These are phyloP conservation scores for Globisporangium recalcitrans DNA, from an alignment of 352 stramenopile genomes.

Conservation along the genomic window DNA sequence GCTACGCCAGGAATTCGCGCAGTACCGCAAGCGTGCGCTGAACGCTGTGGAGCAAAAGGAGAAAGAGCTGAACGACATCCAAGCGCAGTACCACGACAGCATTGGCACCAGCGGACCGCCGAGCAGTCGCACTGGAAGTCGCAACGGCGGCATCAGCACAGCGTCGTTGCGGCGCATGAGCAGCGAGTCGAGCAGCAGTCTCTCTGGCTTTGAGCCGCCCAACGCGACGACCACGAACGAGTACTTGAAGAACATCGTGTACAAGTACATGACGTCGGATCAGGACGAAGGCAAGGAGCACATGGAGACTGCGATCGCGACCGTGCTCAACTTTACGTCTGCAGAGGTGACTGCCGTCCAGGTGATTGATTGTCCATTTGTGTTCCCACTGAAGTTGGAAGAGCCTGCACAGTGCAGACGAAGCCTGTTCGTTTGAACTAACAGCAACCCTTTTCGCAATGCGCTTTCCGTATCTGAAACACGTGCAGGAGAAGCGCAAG, in stretches of 20 bases:
- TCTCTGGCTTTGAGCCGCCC: slow-evolving; percentile 77
- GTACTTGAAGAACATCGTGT: slow-evolving; percentile 89
- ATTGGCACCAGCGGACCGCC: slow-evolving; percentile 24
- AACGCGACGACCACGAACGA: slow-evolving; percentile 81
- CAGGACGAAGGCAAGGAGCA: slow-evolving; percentile 80
- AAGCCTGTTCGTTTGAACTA: not conserved
- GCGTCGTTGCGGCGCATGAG: slow-evolving; percentile 61
- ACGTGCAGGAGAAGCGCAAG: slow-evolving; percentile 18
- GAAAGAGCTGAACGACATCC: slow-evolving; percentile 65
- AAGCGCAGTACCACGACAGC: slow-evolving; percentile 50
- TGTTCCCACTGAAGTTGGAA: not conserved
- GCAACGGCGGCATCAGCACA: slow-evolving; percentile 26
- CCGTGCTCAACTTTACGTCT: slow-evolving; percentile 80
- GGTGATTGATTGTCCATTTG: slow-evolving; percentile 19
- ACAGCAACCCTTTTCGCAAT: too few relatives aligned
- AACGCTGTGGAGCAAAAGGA: slow-evolving; percentile 82
- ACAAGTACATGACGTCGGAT: slow-evolving; percentile 89
- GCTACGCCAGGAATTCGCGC: slow-evolving; percentile 72
- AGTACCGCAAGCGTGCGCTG: slow-evolving; percentile 71
- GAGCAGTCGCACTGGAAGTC: slow-evolving; percentile 42
- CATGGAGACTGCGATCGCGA: slow-evolving; percentile 88
- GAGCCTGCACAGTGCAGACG: not conserved
- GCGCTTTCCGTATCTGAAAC: too few relatives aligned
- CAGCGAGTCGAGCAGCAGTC: slow-evolving; percentile 69
- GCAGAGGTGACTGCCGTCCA: slow-evolving; percentile 57